Base-by-base conservation (phyloP, 1,139 yeast genomes). In the Casaregolazyma lundiana region DNA sequence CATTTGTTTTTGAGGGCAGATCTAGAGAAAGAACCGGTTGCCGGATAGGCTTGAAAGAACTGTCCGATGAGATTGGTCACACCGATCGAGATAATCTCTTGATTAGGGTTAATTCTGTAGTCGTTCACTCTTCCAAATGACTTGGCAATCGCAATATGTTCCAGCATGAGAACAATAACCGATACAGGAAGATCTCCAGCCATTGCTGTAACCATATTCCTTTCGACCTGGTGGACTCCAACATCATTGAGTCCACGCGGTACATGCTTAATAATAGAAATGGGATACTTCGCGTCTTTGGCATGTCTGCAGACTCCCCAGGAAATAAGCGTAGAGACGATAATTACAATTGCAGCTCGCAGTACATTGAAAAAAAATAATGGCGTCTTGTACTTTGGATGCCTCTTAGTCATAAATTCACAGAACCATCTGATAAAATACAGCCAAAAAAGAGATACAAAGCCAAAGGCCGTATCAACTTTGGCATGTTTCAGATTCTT, bases 11-110 rank as follows among this genome's bases (percentile, higher is more conserved):
- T 89, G 60, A 90, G 76, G 9, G 97, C 97, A 41, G 96, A 84
- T 72, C 97, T 81, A 17, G 96, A 86, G 67, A 90, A 90, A 1
- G 97, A 90, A 46, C 97, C 97, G 8, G 97, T 90, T 8, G 96
- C 90, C 13, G 97, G 97, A 64, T 90, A 90, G 7, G 97, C 96
- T 60, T 80, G 76, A 75, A 90, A 90, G 62, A 89, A 87, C 20
- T 96, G 86, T 56, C 97, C 97, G 57, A 90, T 75, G 64, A 89
- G 73, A 68, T 90, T 90, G 49, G 92, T 84, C 40, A 85, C 85
- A 62, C 97, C 97, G 67, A 90, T 90, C 35, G 97, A 97, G 62
- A 90, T 78, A 52, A 90, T 77, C 65, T 90, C 97, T 70, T 90
- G 97, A 68, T 90, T 90, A 41, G 97, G 96, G 51, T 81, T 77